A percentile compares a stretch with the other conserved stretches of the same genome.
Conservation (phyloP, 345 rosid species). For the Streptanthus diversifolius region DNA sequence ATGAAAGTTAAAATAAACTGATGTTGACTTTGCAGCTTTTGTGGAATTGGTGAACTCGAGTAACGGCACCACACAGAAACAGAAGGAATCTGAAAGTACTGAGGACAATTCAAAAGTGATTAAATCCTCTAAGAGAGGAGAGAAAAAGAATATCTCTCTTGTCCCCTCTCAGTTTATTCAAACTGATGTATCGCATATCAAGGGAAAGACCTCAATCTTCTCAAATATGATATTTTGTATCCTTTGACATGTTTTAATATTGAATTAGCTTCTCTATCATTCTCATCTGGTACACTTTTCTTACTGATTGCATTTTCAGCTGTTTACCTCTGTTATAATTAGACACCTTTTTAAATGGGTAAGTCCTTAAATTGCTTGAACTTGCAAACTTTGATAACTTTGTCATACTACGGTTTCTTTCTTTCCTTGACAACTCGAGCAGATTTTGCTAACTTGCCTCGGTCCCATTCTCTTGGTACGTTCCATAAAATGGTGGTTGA, state of each 20-base stretch:
- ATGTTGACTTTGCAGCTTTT: constrained; percentile 56
- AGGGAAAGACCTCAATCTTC: constrained; percentile 76
- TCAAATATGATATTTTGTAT: constrained; percentile 85
- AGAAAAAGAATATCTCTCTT: constrained; percentile 48
- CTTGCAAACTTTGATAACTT: not conserved
- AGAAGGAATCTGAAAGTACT: constrained; percentile 43
- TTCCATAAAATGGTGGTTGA: constrained; percentile 88
- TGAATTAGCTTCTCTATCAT: not conserved
- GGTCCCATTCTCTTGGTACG: constrained; percentile 52
- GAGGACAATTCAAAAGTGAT: constrained; percentile 37
- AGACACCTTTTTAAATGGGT: not conserved
- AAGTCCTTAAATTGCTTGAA: constrained; percentile 3
- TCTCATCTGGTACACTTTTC: not conserved
- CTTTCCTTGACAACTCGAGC: constrained; percentile 43
- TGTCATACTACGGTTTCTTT: not conserved
- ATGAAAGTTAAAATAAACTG: not conserved
- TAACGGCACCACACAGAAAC: constrained; percentile 86
- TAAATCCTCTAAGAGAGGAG: constrained; percentile 53
- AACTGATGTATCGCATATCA: constrained; percentile 76
- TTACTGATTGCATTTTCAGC: constrained; percentile 3
- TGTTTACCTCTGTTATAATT: not conserved
- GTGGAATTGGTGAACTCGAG: constrained; percentile 78
- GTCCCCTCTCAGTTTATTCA: constrained; percentile 81
- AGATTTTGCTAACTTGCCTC: constrained; percentile 84
- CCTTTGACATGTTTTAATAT: constrained; percentile 40